Conservation (phyloP, 768 basidiomycete species). For the Chalciporus pseudorubinellus region DNA sequence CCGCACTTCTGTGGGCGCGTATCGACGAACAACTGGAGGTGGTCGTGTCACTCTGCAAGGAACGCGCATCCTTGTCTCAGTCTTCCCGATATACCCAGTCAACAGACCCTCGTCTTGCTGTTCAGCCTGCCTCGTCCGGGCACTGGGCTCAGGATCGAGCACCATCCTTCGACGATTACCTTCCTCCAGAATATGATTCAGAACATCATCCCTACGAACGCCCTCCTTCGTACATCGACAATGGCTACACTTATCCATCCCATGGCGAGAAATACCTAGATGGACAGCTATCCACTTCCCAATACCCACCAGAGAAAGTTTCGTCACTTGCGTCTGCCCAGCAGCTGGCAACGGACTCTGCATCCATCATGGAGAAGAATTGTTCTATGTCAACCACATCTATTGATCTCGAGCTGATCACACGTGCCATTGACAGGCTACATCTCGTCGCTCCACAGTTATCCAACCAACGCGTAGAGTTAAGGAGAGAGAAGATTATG, state of each 20-base stretch:
- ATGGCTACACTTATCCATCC: neutral
- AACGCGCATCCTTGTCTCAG: conserved; percentile 38
- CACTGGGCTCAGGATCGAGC: neutral
- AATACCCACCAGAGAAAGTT: conserved; percentile 23
- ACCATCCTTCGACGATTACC: conserved; percentile 29
- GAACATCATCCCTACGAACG: conserved; percentile 18
- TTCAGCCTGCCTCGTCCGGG: conserved; percentile 38
- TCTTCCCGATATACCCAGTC: conserved; percentile 6
- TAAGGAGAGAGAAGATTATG: conserved; percentile 65
- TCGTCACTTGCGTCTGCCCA: neutral
- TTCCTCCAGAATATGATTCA: conserved; percentile 56
- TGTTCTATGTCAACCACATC: conserved; percentile 36
- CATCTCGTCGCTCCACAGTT: conserved; percentile 86
- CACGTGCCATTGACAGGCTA: conserved; percentile 85
- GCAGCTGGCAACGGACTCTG: neutral
- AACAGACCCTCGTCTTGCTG: conserved; percentile 17
- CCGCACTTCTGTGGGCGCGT: conserved; percentile 67
- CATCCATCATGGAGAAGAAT: neutral
- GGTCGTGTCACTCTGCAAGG: conserved; percentile 64
- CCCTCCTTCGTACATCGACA: conserved; percentile 27
- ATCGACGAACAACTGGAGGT: conserved; percentile 74
- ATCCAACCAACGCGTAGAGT: conserved; percentile 89
- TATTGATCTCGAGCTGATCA: conserved; percentile 81
- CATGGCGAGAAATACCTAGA: conserved; percentile 7
- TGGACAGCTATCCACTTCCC: conserved; percentile 9